These are phyloP conservation scores for Hanseniaspora clermontiae DNA, from an alignment of 805 yeast genomes.

Conservation along the genomic window DNA sequence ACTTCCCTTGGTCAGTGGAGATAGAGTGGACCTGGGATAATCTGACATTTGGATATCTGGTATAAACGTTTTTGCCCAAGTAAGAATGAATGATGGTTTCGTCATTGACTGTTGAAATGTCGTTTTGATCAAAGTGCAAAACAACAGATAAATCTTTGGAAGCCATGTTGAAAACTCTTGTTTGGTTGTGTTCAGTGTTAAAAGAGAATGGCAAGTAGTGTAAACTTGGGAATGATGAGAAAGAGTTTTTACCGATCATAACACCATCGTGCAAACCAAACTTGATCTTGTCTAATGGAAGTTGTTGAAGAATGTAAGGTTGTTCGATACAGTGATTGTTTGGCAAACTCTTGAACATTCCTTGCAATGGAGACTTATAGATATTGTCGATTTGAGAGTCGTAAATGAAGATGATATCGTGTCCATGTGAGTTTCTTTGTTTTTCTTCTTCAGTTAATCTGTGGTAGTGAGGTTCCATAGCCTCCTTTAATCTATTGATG, in stretches of 20 bases:
- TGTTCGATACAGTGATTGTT: conserved; percentile 66
- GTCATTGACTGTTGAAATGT: conserved; percentile 36
- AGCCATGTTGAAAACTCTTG: conserved; percentile 72
- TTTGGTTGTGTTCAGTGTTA: conserved; percentile 47
- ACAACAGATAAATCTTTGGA: conserved; percentile 73
- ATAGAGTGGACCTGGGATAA: conserved; percentile 64
- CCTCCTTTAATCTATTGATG: conserved; percentile 55
- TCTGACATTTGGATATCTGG: conserved; percentile 81
- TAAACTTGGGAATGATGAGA: conserved; percentile 87
- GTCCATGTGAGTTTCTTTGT: conserved; percentile 62
- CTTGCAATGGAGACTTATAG: conserved; percentile 65
- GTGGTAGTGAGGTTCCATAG: conserved; percentile 54
- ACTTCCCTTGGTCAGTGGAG: conserved; percentile 26
- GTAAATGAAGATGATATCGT: conserved; percentile 51
- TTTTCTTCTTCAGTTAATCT: conserved; percentile 58
- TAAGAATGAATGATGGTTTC: conserved; percentile 55
- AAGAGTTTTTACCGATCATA: conserved; percentile 49
- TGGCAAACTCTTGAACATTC: conserved; percentile 63
- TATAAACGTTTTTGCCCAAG: conserved; percentile 51
- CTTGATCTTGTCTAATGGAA: conserved; percentile 29
- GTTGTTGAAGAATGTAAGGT: conserved; percentile 39
- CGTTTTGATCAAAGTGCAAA: conserved; percentile 33
- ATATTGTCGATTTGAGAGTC: conserved; percentile 62
- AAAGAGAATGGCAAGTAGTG: conserved; percentile 49
- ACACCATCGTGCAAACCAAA: conserved; percentile 58